Percentiles rank a stretch among this genome's conserved stretches.
Evolutionary conservation across 345 rosid genomes (phyloP).

Genomic region (Viola odorata): DNA sequence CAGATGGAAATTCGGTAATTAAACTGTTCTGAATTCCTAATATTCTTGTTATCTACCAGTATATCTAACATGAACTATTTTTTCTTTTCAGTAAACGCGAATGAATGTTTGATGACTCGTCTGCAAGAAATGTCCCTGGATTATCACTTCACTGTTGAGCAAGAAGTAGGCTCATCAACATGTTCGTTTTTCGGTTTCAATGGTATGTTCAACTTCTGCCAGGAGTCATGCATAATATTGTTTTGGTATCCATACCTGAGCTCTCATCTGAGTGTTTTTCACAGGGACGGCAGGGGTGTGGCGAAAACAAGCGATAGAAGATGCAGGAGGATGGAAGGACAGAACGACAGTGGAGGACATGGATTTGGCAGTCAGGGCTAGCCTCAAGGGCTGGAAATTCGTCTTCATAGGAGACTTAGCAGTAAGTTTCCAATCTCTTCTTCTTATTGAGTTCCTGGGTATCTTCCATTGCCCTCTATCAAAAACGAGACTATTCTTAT

Average conservation of each 20-base stretch:
- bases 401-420: slow-evolving; percentile 36
- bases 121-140: slow-evolving; percentile 56
- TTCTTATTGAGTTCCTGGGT: too few species aligned
- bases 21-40: not conserved
- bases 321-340: slow-evolving; percentile 60
- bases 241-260: not conserved
- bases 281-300: slow-evolving; percentile 52
- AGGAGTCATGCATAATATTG: too few species aligned
- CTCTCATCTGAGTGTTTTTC: not conserved
- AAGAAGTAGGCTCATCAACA: slow-evolving; percentile 54
- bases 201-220: slow-evolving; percentile 19
- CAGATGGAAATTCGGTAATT: slow-evolving; percentile 30
- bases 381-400: slow-evolving; percentile 54
- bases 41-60: not conserved
- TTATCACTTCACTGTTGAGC: slow-evolving; percentile 49
- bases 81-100: slow-evolving; percentile 35
- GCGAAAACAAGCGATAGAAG: slow-evolving; percentile 43
- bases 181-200: slow-evolving; percentile 52
- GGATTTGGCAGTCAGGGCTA: slow-evolving; percentile 58
- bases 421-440: slow-evolving; percentile 14
- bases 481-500: too few species aligned
- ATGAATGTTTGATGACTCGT: slow-evolving; percentile 48
- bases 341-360: slow-evolving; percentile 56
- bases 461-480: too few species aligned
- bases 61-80: not conserved